A percentile compares a stretch with the other conserved stretches of the same genome.
phyloP scores from a whole-genome alignment of 2,329 filamentous ascomycete species.

The Hypoxylon sp. region DNA sequence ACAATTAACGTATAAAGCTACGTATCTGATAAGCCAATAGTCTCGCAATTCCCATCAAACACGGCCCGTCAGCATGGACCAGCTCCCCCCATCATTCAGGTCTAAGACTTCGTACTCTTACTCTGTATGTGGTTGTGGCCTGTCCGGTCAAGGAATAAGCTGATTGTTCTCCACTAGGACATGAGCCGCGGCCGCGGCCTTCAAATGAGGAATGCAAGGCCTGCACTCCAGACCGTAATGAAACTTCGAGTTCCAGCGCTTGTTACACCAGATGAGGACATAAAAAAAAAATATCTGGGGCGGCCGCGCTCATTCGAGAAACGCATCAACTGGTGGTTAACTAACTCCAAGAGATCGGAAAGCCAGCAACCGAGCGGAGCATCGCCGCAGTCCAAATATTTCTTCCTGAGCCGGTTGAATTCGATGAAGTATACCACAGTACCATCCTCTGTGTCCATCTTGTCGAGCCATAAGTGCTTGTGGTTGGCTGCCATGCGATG shows the following conservation, averaged over 20 bases:
- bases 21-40: background rate
- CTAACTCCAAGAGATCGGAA: conserved; percentile 3
- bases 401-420: background rate
- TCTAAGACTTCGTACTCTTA: background rate
- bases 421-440: background rate
- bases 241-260: conserved; percentile 3
- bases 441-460: background rate
- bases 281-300: no score
- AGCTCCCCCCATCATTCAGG: background rate
- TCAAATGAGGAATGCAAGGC: background rate
- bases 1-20: background rate
- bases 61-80: background rate
- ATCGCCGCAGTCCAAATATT: background rate
- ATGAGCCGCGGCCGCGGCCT: background rate
- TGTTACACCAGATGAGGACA: conserved; percentile 13
- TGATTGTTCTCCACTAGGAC: background rate
- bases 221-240: background rate
- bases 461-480: conserved; percentile 10
- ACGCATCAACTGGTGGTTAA: background rate
- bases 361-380: conserved; percentile 14
- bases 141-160: background rate
- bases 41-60: background rate
- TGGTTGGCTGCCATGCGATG: background rate
- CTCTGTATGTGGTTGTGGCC: background rate
- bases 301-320: background rate